Evolutionary conservation across 371 early-diverging fungal genomes (phyloP).

Genomic region (Circinella umbellata): DNA sequence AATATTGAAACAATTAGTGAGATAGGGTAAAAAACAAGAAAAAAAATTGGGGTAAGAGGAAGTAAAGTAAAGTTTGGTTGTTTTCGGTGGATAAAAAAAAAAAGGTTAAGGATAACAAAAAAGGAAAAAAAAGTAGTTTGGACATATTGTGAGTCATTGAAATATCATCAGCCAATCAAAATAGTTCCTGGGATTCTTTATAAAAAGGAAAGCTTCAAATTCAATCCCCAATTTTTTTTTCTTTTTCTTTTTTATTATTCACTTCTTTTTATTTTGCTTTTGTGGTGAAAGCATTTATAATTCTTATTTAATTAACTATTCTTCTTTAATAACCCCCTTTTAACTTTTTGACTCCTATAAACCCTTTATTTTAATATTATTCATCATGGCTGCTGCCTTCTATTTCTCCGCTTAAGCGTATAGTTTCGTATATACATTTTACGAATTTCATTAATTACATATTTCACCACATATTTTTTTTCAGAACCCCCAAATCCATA

Average conservation of each 20-base stretch:
- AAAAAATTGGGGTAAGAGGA: too few relatives aligned
- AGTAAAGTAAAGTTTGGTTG: too few relatives aligned
- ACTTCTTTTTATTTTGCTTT: background rate
- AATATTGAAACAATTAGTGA: too few relatives aligned
- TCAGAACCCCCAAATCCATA: background rate
- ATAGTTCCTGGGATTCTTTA: background rate
- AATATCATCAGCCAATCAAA: conserved; percentile 8
- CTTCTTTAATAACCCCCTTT: background rate
- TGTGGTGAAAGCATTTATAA: conserved; percentile 7
- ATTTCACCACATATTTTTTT: background rate
- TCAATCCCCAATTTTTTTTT: background rate
- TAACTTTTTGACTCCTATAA: background rate
- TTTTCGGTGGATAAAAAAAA: too few relatives aligned
- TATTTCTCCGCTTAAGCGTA: conserved; percentile 9
- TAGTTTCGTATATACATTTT: background rate
- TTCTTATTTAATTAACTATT: background rate
- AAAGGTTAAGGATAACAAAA: background rate
- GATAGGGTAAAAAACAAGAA: too few relatives aligned
- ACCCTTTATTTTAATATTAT: background rate
- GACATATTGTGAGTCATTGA: conserved; percentile 1
- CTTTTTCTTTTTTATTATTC: background rate
- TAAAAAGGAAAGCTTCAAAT: background rate
- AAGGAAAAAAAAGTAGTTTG: background rate
- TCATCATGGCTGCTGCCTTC: conserved; percentile 9
- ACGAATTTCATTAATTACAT: conserved; percentile 9